These are phyloP conservation scores for Podaxis rugospora DNA, from an alignment of 768 basidiomycete species.

Conservation along the genomic window DNA sequence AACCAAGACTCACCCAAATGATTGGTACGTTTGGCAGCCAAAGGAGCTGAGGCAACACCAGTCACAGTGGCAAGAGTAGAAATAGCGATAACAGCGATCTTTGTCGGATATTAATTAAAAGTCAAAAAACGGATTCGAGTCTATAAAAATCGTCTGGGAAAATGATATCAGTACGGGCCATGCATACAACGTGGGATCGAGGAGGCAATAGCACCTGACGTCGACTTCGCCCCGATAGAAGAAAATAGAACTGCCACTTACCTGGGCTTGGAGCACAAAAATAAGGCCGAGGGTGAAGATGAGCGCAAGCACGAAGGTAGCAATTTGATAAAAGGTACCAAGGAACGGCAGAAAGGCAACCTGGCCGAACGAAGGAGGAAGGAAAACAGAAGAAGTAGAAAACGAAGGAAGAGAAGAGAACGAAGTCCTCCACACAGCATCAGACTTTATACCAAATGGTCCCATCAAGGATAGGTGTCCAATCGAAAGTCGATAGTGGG, in stretches of 20 bases:
- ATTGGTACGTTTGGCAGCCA: slow-evolving; percentile 21
- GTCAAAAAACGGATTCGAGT: not conserved
- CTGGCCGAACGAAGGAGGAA: slow-evolving; percentile 31
- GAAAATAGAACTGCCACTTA: slow-evolving; percentile 10
- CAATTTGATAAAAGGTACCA: slow-evolving; percentile 18
- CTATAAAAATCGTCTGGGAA: not conserved
- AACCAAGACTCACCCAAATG: slow-evolving; percentile 21
- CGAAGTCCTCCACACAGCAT: not conserved
- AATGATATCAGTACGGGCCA: slow-evolving; percentile 8
- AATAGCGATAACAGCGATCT: slow-evolving; percentile 28
- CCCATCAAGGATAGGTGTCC: not conserved
- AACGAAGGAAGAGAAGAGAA: slow-evolving; percentile 15
- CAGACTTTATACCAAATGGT: not conserved
- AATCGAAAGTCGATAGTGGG: too few species aligned
- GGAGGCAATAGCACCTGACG: not conserved
- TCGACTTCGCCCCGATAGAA: not conserved
- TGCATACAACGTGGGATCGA: not conserved
- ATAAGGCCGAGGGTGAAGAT: slow-evolving; percentile 21
- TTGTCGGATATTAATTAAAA: slow-evolving; percentile 12
- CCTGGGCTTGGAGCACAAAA: slow-evolving; percentile 24
- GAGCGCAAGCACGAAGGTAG: slow-evolving; percentile 8
- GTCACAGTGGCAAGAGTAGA: slow-evolving; percentile 23
- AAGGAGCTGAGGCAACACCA: slow-evolving; percentile 26
- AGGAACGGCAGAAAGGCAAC: slow-evolving; percentile 34
- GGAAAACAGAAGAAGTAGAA: slow-evolving; percentile 12